These are phyloP conservation scores for Misopates orontium DNA, from an alignment of 257 asterid species.

Conservation along the genomic window DNA sequence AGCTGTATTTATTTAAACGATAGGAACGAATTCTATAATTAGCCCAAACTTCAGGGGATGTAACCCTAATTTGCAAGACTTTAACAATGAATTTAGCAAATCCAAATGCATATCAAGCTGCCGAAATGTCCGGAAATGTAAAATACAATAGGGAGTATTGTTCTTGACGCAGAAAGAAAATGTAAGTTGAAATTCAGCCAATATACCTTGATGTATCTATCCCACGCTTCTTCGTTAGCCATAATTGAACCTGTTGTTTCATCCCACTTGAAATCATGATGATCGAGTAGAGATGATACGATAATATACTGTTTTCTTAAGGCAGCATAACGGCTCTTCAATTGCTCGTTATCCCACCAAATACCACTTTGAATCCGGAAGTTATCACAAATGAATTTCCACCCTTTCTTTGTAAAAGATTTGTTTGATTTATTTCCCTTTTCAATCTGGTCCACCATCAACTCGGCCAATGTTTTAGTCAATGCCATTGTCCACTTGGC, in stretches of 20 bases:
- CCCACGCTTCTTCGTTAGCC: conserved; percentile 80
- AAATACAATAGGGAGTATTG: neutral
- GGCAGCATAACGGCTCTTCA: conserved; percentile 65
- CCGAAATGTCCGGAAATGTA: neutral
- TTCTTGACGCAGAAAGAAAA: neutral
- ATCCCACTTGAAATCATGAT: conserved; percentile 63
- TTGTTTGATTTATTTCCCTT: conserved; percentile 57
- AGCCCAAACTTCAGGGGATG: too few species aligned
- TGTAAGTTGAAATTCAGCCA: conserved; percentile 9
- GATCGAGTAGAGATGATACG: conserved; percentile 49
- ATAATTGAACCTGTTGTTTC: conserved; percentile 56
- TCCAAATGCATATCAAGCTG: neutral
- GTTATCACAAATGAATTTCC: conserved; percentile 70
- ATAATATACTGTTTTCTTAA: conserved; percentile 63
- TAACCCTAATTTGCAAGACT: too few species aligned
- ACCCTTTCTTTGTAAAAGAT: conserved; percentile 72
- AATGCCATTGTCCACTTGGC: conserved; percentile 76
- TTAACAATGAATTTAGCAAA: too few species aligned
- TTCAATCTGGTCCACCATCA: conserved; percentile 69
- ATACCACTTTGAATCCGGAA: conserved; percentile 68
- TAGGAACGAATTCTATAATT: too few species aligned
- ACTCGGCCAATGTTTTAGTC: conserved; percentile 56
- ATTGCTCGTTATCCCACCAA: conserved; percentile 74
- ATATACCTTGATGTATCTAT: conserved; percentile 54
- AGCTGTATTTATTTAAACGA: too few species aligned